phyloP scores from a whole-genome alignment of 768 basidiomycete species.

The Pulveroboletus frians region DNA sequence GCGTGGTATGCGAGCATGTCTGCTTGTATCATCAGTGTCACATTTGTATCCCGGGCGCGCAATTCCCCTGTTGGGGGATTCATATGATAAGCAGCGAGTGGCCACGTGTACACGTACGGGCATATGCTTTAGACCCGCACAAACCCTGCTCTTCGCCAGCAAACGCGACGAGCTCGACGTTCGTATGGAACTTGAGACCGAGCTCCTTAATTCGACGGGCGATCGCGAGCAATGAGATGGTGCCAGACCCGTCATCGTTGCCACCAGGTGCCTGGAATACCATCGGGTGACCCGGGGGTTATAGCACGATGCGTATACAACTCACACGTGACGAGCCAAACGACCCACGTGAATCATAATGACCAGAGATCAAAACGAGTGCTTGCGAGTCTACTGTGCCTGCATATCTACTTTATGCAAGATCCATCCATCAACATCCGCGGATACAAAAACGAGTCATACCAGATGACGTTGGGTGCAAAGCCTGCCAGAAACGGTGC shows the following conservation, averaged over 20 bases:
- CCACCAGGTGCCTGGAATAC: constrained; percentile 40
- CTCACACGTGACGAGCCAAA: constrained; percentile 64
- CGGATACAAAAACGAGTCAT: constrained; percentile 1
- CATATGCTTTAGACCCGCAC: constrained; percentile 71
- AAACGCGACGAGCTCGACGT: constrained; percentile 78
- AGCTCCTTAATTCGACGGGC: constrained; percentile 67
- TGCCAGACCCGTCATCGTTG: constrained; percentile 62
- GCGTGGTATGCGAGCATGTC: constrained; percentile 89
- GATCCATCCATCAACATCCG: not conserved
- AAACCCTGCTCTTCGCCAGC: constrained; percentile 93
- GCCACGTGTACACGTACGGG: constrained; percentile 48
- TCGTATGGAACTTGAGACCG: constrained; percentile 64
- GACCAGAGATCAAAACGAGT: constrained; percentile 72
- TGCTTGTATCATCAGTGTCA: constrained; percentile 83
- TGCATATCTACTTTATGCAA: constrained; percentile 44
- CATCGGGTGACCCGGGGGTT: not conserved
- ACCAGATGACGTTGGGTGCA: constrained; percentile 88
- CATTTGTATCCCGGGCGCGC: constrained; percentile 51
- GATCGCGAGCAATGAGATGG: constrained; percentile 71
- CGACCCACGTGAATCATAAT: constrained; percentile 89
- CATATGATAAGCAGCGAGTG: not conserved
- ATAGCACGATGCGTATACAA: not conserved
- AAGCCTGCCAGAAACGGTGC: constrained; percentile 65
- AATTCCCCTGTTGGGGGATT: constrained; percentile 45
- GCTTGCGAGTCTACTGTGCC: constrained; percentile 43